Percentiles rank a stretch among this genome's conserved stretches.
Conservation (phyloP, 148 eudicot genomes). For the Vaccinium corymbosum region DNA sequence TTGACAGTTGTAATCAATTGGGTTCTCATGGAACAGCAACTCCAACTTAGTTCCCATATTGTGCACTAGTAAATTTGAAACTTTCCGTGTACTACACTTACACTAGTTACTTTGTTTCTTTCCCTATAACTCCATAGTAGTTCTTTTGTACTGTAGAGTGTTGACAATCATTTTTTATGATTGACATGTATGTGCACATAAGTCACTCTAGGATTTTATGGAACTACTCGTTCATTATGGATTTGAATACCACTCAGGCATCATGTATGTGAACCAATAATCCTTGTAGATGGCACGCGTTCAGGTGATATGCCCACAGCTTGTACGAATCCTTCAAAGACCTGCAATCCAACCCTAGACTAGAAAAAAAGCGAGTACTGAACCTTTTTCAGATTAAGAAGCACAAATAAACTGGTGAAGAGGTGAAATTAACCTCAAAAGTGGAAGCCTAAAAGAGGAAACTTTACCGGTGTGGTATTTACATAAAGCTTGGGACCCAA, state of each 20-base stretch:
- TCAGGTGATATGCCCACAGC: not conserved
- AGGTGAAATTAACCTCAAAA: constrained; percentile 6
- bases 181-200: not conserved
- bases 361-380: not conserved
- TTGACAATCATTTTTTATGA: not conserved
- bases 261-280: constrained; percentile 1
- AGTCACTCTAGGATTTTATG: not conserved
- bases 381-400: not conserved
- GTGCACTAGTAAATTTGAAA: not conserved
- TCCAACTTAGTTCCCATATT: not conserved
- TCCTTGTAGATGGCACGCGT: not conserved
- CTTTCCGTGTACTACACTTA: not conserved
- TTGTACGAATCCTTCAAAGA: not conserved
- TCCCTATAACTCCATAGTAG: not conserved
- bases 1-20: not conserved
- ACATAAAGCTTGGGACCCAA: constrained; percentile 94
- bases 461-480: constrained; percentile 65
- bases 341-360: not conserved
- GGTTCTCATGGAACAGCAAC: not conserved
- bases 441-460: constrained; percentile 9
- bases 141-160: not conserved
- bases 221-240: not conserved
- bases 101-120: not conserved
- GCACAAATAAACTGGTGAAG: not conserved
- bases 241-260: not conserved